Percentiles rank a stretch among this genome's conserved stretches.
These are phyloP conservation scores for Fusarium sp. DNA, from an alignment of 2,329 filamentous ascomycete species.

Conservation along the genomic window DNA sequence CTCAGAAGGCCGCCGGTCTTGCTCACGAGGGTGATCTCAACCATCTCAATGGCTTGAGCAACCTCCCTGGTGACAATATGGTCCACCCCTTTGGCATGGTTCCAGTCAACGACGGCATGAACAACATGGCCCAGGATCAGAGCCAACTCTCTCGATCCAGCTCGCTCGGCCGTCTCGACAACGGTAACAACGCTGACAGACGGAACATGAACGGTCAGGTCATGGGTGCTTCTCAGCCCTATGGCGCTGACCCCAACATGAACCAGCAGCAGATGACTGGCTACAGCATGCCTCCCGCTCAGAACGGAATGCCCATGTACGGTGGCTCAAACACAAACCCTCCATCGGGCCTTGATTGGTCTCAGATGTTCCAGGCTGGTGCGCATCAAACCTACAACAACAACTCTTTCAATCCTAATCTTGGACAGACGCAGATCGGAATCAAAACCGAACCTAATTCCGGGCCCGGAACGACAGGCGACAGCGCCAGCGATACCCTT, in stretches of 20 bases:
- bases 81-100: constrained; percentile 68
- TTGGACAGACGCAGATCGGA: constrained; percentile 75
- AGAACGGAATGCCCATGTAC: constrained; percentile 74
- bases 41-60: constrained; percentile 70
- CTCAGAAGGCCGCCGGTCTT: constrained; percentile 66
- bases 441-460: constrained; percentile 74
- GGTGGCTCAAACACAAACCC: constrained; percentile 69
- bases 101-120: constrained; percentile 67
- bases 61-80: constrained; percentile 67
- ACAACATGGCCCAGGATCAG: constrained; percentile 69
- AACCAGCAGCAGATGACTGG: constrained; percentile 71
- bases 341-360: constrained; percentile 76
- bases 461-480: constrained; percentile 61
- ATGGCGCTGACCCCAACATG: constrained; percentile 71
- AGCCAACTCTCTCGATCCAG: constrained; percentile 70
- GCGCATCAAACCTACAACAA: constrained; percentile 73
- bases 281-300: constrained; percentile 71
- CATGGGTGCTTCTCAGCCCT: constrained; percentile 65
- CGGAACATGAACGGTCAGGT: constrained; percentile 64
- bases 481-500: constrained; percentile 58
- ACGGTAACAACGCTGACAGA: constrained; percentile 66
- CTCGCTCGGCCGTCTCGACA: constrained; percentile 69
- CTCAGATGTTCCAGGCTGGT: constrained; percentile 81
- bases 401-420: constrained; percentile 71
- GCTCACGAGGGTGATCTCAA: constrained; percentile 65